Evolutionary conservation across 805 yeast genomes (phyloP), one percentile per base, ranked within the genome.

Genomic region (Metschnikowia borealis): DNA sequence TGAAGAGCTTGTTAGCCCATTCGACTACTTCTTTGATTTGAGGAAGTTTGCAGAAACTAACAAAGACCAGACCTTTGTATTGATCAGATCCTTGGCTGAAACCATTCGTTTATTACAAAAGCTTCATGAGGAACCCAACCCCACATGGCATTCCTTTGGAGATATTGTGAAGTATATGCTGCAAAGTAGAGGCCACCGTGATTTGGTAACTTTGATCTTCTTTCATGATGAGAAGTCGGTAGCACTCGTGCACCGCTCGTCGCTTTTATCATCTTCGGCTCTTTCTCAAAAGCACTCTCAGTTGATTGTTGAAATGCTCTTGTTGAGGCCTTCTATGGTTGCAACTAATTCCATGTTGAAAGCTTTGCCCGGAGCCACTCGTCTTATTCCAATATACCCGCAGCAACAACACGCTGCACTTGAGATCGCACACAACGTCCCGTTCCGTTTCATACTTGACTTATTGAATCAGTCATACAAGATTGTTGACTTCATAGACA

Each of bases 361-460:
- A 23, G 40, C 40, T 8, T 48, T 52, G 21, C 52, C 49, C 1
- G 59, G 59, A 2, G 56, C 59, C 17, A 35, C 37, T 5, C 48
- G 48, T 18, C 38, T 54, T 13, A 20, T 50, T 35, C 48, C 43
- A n/a, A 31, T 44, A 17, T 50, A 41, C 38, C 32, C 54, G 3
- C 52, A 49, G 14, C 35, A 44, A 33, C 56, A 48, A 34, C 48
- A 38, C 6, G 29, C 44, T 1, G 60, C 58, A 14, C 54, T 44
- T 26, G 51, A 48, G 10, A 34, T 53, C 8, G 55, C 58, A 8
- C 50, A 44, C 15, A 51, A 33, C 11, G 41, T 36, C 5, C 61
- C 61, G 0, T 51, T 54, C 26, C 47, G 45, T 13, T 53, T 52
- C 32, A 39, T 52, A 3, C 31, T 54, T 13, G 61, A 58, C 33